Conservation (phyloP, 2,329 filamentous ascomycete species). For the Hymenoscyphus salicellus region DNA sequence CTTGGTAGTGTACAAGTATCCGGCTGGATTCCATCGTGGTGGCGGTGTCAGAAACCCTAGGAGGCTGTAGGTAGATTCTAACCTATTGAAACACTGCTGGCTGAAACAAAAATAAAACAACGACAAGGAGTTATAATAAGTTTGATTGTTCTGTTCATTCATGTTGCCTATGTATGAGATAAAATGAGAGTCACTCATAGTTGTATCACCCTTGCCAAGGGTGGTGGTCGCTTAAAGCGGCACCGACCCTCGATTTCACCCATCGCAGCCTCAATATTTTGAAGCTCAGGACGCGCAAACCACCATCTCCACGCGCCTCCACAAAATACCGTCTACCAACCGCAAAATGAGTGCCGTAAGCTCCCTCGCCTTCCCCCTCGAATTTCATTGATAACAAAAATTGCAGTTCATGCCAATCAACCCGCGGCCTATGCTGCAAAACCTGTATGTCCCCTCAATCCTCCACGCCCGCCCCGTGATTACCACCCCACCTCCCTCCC, state of each 20-base stretch:
- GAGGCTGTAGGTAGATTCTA: too few relatives aligned
- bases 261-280: constrained; percentile 22
- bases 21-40: too few relatives aligned
- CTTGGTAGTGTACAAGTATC: too few relatives aligned
- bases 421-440: constrained; percentile 93
- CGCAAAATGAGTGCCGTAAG: constrained; percentile 29
- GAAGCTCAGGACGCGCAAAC: constrained; percentile 14
- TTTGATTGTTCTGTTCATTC: too few relatives aligned
- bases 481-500: constrained; percentile 2
- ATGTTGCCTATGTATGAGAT: too few relatives aligned
- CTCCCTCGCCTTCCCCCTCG: neutral
- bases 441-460: constrained; percentile 61
- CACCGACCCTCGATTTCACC: constrained; percentile 19
- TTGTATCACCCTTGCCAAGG: neutral
- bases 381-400: constrained; percentile 24
- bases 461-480: neutral
- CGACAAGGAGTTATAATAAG: too few relatives aligned
- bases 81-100: too few relatives aligned
- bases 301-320: constrained; percentile 19
- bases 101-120: too few relatives aligned
- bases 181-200: too few relatives aligned
- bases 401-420: constrained; percentile 84
- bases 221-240: constrained; percentile 15
- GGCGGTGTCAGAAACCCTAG: too few relatives aligned
- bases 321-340: constrained; percentile 13